Percentiles rank a stretch among this genome's conserved stretches.
These are phyloP conservation scores for Solanum tarijense DNA, from an alignment of 257 asterid species.

Conservation along the genomic window DNA sequence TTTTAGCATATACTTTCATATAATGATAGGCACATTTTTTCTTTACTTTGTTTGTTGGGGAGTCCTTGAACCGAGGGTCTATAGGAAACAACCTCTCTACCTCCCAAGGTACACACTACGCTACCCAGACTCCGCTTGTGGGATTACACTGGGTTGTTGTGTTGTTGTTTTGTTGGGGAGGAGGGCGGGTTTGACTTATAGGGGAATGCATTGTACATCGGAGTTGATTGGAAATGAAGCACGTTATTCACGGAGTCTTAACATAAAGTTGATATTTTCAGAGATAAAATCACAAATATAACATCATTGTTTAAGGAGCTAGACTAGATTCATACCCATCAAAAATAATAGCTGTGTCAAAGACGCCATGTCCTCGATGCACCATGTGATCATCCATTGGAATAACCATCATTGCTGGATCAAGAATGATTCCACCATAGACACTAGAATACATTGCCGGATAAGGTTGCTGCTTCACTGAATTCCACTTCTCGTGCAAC, in stretches of 20 bases:
- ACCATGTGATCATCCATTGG: slow-evolving; percentile 93
- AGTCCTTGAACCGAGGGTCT: neutral
- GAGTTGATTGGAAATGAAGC: neutral
- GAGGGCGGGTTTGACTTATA: neutral
- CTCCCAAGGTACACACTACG: neutral
- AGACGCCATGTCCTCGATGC: slow-evolving; percentile 95
- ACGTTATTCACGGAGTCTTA: neutral
- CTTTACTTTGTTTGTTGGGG: neutral
- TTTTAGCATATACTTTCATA: neutral
- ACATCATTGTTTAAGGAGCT: neutral
- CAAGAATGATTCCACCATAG: slow-evolving; percentile 74
- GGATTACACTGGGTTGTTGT: neutral
- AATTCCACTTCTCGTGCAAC: slow-evolving; percentile 59
- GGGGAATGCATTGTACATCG: neutral
- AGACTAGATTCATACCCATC: slow-evolving; percentile 41
- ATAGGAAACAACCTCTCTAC: rapidly evolving
- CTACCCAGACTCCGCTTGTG: neutral
- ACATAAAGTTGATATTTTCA: neutral
- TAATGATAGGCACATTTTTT: neutral
- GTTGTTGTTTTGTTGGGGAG: neutral
- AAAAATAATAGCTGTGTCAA: slow-evolving; percentile 64
- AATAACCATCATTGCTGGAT: slow-evolving; percentile 86
- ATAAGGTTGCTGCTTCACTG: slow-evolving; percentile 53
- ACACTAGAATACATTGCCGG: slow-evolving; percentile 89
- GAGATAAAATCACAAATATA: neutral